Evolutionary conservation across 805 yeast species (phyloP).

Genomic region (Kuraishia cidri): DNA sequence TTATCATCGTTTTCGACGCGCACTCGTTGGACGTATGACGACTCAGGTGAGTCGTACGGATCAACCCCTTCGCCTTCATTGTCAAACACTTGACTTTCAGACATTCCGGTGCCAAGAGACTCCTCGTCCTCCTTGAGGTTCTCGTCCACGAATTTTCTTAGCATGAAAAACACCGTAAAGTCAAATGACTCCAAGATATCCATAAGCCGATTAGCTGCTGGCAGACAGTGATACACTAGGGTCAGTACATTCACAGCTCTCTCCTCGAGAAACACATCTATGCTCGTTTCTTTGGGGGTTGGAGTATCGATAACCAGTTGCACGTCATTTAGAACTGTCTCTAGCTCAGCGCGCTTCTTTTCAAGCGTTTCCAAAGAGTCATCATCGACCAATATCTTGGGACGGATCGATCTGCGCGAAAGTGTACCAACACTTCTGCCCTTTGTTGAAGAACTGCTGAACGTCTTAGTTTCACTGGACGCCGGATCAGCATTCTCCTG

Average conservation of each 20-base stretch:
- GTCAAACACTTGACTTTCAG: no score
- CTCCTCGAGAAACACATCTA: slow-evolving; percentile 15
- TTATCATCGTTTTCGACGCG: no score
- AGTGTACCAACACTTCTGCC: no score
- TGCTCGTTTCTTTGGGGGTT: background rate
- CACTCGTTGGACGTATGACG: no score
- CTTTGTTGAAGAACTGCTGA: no score
- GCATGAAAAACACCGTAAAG: slow-evolving; percentile 38
- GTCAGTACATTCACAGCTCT: slow-evolving; percentile 47
- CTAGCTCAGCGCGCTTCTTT: slow-evolving; percentile 26
- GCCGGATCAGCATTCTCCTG: no score
- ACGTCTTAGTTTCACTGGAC: no score
- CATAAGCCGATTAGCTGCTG: slow-evolving; percentile 36
- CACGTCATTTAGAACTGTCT: slow-evolving; percentile 29
- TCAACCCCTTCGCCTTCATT: no score
- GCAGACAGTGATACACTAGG: slow-evolving; percentile 42
- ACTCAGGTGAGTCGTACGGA: no score
- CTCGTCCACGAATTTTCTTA: slow-evolving; percentile 18
- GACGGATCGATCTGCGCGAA: slow-evolving; percentile 13
- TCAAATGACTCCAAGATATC: slow-evolving; percentile 54
- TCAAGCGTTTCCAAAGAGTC: slow-evolving; percentile 32
- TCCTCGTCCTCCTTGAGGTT: no score
- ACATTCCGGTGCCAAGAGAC: no score
- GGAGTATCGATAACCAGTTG: slow-evolving; percentile 16
- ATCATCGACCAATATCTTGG: slow-evolving; percentile 40